Percentiles rank a stretch among this genome's conserved stretches.
Evolutionary conservation across 73 alveolate genomes (phyloP).

Genomic region (Paramecium pentaurelia): DNA sequence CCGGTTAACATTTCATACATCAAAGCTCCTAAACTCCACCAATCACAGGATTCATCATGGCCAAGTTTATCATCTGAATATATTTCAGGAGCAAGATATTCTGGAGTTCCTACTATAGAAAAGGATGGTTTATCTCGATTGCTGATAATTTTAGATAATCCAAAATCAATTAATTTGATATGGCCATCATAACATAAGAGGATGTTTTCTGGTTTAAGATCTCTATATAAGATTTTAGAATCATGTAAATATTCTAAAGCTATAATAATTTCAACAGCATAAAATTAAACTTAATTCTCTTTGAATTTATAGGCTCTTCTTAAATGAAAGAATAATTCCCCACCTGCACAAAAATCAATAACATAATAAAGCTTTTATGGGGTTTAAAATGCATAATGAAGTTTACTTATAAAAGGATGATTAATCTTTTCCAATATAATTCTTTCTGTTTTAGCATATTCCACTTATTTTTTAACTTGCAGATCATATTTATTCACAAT

Average conservation of each 20-base stretch:
- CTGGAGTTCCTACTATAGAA: constrained; percentile 58
- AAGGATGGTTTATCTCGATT: constrained; percentile 2
- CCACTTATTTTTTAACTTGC: constrained; percentile 49
- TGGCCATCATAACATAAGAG: constrained; percentile 93
- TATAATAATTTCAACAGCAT: constrained; percentile 88
- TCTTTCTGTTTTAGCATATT: constrained; percentile 75
- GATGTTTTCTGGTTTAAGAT: constrained; percentile 98
- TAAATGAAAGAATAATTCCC: constrained; percentile 94
- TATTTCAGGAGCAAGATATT: constrained; percentile 62
- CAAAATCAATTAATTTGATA: constrained; percentile 95
- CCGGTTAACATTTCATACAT: constrained; percentile 59
- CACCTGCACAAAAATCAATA: constrained; percentile 93
- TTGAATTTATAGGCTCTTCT: constrained; percentile 79
- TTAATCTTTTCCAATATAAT: constrained; percentile 75
- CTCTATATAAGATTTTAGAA: constrained; percentile 89
- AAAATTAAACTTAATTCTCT: constrained; percentile 83
- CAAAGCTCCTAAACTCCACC: constrained; percentile 58
- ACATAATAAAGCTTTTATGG: constrained; percentile 87
- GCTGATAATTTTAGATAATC: constrained; percentile 78
- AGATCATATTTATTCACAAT: constrained; percentile 72
- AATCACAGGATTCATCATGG: constrained; percentile 51
- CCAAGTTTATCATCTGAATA: constrained; percentile 32
- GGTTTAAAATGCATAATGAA: constrained; percentile 92
- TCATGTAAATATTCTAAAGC: constrained; percentile 91
- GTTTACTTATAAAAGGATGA: constrained; percentile 89